These are phyloP conservation scores for Wickerhamomyces canadensis DNA, from an alignment of 805 yeast species.

Conservation along the genomic window DNA sequence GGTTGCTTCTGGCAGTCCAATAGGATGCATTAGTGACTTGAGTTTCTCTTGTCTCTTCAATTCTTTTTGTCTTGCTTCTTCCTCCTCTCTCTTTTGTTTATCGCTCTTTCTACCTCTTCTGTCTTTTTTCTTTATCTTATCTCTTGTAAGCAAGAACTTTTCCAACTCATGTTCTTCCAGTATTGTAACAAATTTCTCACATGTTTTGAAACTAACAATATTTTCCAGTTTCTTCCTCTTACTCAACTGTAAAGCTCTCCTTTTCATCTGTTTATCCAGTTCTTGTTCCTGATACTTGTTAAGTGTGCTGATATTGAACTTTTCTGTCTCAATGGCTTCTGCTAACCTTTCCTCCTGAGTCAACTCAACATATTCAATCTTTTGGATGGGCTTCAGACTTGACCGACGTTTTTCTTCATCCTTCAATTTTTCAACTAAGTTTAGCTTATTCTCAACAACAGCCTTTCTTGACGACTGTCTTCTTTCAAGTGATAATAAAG, in stretches of 20 bases:
- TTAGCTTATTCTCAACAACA: constrained; percentile 71
- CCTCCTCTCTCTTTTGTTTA: constrained; percentile 34
- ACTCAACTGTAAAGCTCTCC: constrained; percentile 65
- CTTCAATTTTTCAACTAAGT: constrained; percentile 65
- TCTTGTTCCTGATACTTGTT: constrained; percentile 82
- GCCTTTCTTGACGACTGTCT: constrained; percentile 74
- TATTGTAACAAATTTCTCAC: constrained; percentile 52
- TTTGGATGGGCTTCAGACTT: constrained; percentile 35
- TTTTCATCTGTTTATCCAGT: constrained; percentile 67
- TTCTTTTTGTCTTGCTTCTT: constrained; percentile 26
- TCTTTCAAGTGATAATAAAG: constrained; percentile 47
- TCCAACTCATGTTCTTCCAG: constrained; percentile 52
- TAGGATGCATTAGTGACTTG: constrained; percentile 15
- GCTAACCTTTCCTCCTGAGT: constrained; percentile 42
- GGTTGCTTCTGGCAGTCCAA: constrained; percentile 1
- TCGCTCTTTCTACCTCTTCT: constrained; percentile 38
- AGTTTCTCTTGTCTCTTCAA: constrained; percentile 24
- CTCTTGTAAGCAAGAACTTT: constrained; percentile 34
- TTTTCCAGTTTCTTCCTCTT: constrained; percentile 56
- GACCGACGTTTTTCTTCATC: constrained; percentile 59
- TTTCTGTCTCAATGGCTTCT: constrained; percentile 88
- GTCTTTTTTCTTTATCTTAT: constrained; percentile 36
- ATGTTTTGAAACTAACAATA: constrained; percentile 47
- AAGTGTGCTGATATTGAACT: constrained; percentile 64
- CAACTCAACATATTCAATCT: constrained; percentile 36